These are phyloP conservation scores for Tulasnella sp. DNA, from an alignment of 768 basidiomycete species.

Conservation along the genomic window DNA sequence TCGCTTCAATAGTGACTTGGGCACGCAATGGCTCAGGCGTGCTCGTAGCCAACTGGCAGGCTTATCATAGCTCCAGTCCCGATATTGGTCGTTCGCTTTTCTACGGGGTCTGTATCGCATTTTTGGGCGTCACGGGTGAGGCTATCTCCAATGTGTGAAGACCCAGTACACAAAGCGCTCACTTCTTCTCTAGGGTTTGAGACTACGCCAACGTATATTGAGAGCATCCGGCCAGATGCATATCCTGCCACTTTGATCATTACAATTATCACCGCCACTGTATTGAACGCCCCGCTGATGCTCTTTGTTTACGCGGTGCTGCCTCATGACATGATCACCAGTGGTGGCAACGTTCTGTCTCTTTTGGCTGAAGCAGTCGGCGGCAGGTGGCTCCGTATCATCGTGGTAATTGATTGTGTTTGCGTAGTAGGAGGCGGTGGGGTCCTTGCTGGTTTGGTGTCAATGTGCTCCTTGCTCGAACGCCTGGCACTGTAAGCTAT, in stretches of 20 bases:
- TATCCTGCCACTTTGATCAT: conserved; percentile 55
- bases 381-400: conserved; percentile 49
- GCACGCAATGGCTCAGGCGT: conserved; percentile 36
- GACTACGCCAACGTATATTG: conserved; percentile 48
- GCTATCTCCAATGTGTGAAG: conserved; percentile 43
- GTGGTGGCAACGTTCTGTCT: conserved; percentile 51
- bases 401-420: conserved; percentile 55
- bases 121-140: conserved; percentile 58
- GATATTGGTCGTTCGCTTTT: conserved; percentile 40
- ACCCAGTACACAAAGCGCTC: not conserved
- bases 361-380: conserved; percentile 48
- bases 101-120: conserved; percentile 56
- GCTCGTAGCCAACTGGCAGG: conserved; percentile 45
- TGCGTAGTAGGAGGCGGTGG: conserved; percentile 57
- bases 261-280: conserved; percentile 46
- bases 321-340: conserved; percentile 38
- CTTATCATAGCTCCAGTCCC: conserved; percentile 25
- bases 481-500: conserved; percentile 34
- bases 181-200: conserved; percentile 31
- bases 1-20: conserved; percentile 44
- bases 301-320: conserved; percentile 48
- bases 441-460: conserved; percentile 46
- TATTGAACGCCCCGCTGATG: conserved; percentile 47
- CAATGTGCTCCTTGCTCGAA: conserved; percentile 36
- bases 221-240: conserved; percentile 43